These are phyloP conservation scores for Microbotryomycetes sp. DNA, from an alignment of 1,284 basidiomycete genomes.

Conservation along the genomic window DNA sequence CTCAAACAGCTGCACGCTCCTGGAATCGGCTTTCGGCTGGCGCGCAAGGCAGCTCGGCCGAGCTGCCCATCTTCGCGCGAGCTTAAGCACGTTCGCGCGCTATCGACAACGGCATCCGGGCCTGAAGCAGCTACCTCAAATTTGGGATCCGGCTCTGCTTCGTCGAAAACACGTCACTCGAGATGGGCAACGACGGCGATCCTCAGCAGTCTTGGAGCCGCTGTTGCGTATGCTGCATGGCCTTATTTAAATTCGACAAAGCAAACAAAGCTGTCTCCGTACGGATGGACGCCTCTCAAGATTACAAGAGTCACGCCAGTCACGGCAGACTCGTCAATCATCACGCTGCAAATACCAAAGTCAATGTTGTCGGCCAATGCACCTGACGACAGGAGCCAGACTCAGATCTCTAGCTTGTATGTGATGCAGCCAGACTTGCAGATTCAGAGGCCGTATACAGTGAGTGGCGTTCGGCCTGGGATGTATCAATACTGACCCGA, in stretches of 20 bases:
- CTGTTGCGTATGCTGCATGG: no score
- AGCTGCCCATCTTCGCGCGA: no score
- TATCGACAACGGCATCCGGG: background rate
- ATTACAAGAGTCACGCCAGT: constrained; percentile 51
- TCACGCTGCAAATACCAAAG: constrained; percentile 54
- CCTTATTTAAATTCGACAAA: background rate
- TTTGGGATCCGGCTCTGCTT: no score
- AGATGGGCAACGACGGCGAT: no score
- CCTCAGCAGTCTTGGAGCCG: no score
- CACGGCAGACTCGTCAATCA: constrained; percentile 53
- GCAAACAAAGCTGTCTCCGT: constrained; percentile 43
- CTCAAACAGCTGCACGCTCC: no score
- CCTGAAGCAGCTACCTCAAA: background rate
- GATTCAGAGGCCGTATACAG: constrained; percentile 75
- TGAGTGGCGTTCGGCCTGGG: background rate
- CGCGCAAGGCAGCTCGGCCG: no score
- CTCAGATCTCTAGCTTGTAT: constrained; percentile 64
- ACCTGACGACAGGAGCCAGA: constrained; percentile 26
- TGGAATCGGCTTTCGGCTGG: no score
- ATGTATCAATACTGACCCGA: no score
- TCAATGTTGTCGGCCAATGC: constrained; percentile 38
- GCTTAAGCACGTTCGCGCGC: background rate
- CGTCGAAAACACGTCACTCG: no score
- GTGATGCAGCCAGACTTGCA: constrained; percentile 80
- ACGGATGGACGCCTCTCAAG: constrained; percentile 57